phyloP scores from a whole-genome alignment of 352 stramenopile species.

The Phytophthora ohioensis region DNA sequence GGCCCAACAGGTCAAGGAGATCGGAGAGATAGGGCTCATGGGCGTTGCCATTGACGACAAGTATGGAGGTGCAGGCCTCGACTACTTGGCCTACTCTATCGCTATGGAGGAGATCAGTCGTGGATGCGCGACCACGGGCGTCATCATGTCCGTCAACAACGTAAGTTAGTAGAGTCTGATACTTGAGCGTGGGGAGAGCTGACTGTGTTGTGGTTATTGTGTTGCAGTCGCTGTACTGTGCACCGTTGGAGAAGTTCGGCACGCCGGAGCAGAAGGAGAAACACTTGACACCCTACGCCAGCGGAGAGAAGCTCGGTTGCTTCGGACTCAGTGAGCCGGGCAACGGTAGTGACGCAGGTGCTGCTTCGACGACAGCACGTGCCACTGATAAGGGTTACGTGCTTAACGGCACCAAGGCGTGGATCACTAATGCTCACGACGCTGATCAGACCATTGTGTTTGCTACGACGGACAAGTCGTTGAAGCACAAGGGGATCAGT shows the following conservation, averaged over 20 bases:
- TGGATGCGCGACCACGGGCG: slow-evolving; percentile 95
- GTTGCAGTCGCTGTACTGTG: slow-evolving; percentile 94
- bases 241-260: slow-evolving; percentile 94
- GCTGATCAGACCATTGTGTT: slow-evolving; percentile 95
- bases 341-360: slow-evolving; percentile 95
- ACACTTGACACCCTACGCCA: slow-evolving; percentile 91
- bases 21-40: slow-evolving; percentile 96
- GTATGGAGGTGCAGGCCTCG: slow-evolving; percentile 93
- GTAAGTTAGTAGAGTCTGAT: slow-evolving; percentile 41
- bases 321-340: slow-evolving; percentile 95
- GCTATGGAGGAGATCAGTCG: slow-evolving; percentile 98
- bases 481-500: slow-evolving; percentile 96
- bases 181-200: background rate
- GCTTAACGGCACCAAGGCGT: slow-evolving; percentile 97
- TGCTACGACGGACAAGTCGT: slow-evolving; percentile 97
- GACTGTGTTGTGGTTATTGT: slow-evolving; percentile 11
- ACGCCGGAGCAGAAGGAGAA: slow-evolving; percentile 93
- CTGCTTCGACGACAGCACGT: slow-evolving; percentile 93
- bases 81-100: slow-evolving; percentile 97
- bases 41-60: slow-evolving; percentile 92
- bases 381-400: slow-evolving; percentile 91
- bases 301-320: slow-evolving; percentile 93
- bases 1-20: slow-evolving; percentile 79
- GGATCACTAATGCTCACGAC: slow-evolving; percentile 97
- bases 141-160: slow-evolving; percentile 97